Evolutionary conservation across 176 grass and related monocot species (phyloP).

Genomic region (Poa annua): DNA sequence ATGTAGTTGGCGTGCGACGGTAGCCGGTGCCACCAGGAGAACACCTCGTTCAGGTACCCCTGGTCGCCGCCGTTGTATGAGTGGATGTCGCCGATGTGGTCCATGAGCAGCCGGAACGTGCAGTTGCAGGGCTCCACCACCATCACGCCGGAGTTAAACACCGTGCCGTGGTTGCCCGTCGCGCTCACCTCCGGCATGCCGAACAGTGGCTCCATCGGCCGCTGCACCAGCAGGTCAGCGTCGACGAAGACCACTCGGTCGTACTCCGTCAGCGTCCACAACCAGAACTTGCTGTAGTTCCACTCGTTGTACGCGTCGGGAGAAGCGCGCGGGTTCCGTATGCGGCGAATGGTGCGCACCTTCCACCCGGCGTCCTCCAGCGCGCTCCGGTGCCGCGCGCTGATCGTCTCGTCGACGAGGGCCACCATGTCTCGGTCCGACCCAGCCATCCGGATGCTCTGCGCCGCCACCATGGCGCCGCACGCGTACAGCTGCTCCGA

Average conservation of each 20-base stretch:
- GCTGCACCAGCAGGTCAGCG: slow-evolving; percentile 61
- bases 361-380: slow-evolving; percentile 50
- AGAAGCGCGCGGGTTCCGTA: slow-evolving; percentile 50
- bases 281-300: slow-evolving; percentile 71
- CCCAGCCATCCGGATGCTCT: slow-evolving; percentile 49
- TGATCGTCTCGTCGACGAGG: slow-evolving; percentile 55
- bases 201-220: slow-evolving; percentile 43
- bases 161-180: slow-evolving; percentile 46
- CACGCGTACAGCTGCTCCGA: slow-evolving; percentile 64
- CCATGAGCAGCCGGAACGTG: slow-evolving; percentile 55
- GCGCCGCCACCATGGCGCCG: slow-evolving; percentile 51
- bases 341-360: slow-evolving; percentile 32
- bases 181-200: slow-evolving; percentile 53
- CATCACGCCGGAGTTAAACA: slow-evolving; percentile 68
- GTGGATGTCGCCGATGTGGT: slow-evolving; percentile 47
- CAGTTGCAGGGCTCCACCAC: slow-evolving; percentile 62
- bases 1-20: slow-evolving; percentile 59
- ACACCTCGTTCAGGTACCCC: slow-evolving; percentile 68
- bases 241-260: slow-evolving; percentile 52
- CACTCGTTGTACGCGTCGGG: slow-evolving; percentile 55
- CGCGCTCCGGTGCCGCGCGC: slow-evolving; percentile 30
- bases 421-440: slow-evolving; percentile 50
- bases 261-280: slow-evolving; percentile 61
- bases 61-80: slow-evolving; percentile 73
- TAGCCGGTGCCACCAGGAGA: slow-evolving; percentile 67